These are phyloP conservation scores for Fulvia fulva DNA, from an alignment of 2,329 filamentous ascomycete genomes.

Conservation along the genomic window DNA sequence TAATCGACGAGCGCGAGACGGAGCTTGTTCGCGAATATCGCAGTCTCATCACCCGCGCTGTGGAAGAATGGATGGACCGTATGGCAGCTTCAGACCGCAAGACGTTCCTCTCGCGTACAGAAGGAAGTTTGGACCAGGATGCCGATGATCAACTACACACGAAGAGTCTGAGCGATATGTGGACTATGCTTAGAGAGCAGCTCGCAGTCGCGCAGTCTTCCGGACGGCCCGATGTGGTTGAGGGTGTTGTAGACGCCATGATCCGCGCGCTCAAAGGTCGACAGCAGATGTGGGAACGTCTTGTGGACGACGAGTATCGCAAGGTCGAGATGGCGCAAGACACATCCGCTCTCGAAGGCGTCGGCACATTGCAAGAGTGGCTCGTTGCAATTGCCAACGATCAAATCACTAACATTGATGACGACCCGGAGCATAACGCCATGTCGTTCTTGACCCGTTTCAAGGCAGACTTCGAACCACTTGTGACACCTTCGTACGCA, in stretches of 20 bases:
- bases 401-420: constrained; percentile 97
- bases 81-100: constrained; percentile 80
- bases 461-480: constrained; percentile 73
- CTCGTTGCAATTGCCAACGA: constrained; percentile 95
- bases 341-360: constrained; percentile 62
- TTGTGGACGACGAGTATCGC: constrained; percentile 79
- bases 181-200: constrained; percentile 96
- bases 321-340: constrained; percentile 62
- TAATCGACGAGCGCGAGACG: constrained; percentile 83
- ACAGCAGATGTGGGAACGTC: constrained; percentile 79
- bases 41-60: constrained; percentile 87
- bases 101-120: constrained; percentile 72
- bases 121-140: constrained; percentile 79
- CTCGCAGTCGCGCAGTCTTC: constrained; percentile 80
- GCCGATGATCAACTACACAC: constrained; percentile 89
- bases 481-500: constrained; percentile 77
- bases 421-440: constrained; percentile 65
- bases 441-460: constrained; percentile 83
- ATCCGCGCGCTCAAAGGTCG: constrained; percentile 78
- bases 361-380: constrained; percentile 80
- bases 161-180: constrained; percentile 87
- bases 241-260: constrained; percentile 95
- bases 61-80: constrained; percentile 96
- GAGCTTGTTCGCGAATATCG: constrained; percentile 93
- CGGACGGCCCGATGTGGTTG: constrained; percentile 81